Base-by-base conservation (phyloP, 2,329 filamentous ascomycete genomes). In the Bimuria novae-zelandiae region DNA sequence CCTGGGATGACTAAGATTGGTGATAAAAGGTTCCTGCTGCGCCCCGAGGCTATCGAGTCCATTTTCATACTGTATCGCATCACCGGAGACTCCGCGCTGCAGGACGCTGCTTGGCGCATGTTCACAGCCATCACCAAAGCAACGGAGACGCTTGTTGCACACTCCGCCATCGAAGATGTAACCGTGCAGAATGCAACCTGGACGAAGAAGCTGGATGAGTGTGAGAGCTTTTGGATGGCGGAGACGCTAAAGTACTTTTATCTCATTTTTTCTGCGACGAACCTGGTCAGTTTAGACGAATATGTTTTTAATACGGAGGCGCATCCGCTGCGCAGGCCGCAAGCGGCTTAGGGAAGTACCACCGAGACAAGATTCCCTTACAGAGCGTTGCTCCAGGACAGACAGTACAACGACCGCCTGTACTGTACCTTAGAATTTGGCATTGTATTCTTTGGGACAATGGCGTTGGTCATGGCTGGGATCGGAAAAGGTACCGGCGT, bases 171-270 rank as follows among this genome's bases (percentile, higher is more conserved):
- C 49, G 74, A 79, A 42, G 84, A 90, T 65, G 87, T 92, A 1
- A 81, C 72, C 1, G 70, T 79, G 16, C 61, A 63, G 1, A 36
- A 64, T 7, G 61, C 54, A 1, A 56, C 64, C 36, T 55, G 51
- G 25, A 64, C 64, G 1, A 61, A 65, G 45, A 71, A 71, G 49
- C 41, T 71, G 1, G 69, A 74, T 30, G 54, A 64, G 41, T 73
- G 70, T 39, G 71, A 96, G 77, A 92, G 89, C 67, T 96, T 95
- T 74, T 96, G 92, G 90, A 79, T 91, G 55, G 89, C 89, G 3
- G 92, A 96, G 80, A 96, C 91, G 35, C 78, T 96, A 63, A 97
- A 96, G 79, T 96, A 96, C 69, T 96, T 94, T 61, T 96, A 91
- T 71, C 73, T 96, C 51, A 80, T 96, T 44, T 96, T 89, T 70